Base-by-base conservation (phyloP, 2,329 filamentous ascomycete genomes). In the Nannizziopsis arthrosporioides region DNA sequence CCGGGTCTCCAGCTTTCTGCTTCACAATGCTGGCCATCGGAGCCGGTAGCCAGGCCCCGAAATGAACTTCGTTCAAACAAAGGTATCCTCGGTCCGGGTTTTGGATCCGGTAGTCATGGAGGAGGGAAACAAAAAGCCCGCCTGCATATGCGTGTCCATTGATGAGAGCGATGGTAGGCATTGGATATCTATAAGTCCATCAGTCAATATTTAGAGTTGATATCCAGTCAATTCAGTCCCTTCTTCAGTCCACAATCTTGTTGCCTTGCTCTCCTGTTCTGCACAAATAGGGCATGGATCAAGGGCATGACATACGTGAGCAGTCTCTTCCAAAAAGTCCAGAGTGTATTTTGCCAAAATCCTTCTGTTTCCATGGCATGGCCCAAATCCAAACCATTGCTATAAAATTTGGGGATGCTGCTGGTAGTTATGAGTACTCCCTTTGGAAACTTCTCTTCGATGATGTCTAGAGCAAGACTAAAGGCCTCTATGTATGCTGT, bases 131-230 rank as follows among this genome's bases (percentile, higher is more conserved):
- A 81, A 92, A 89, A 52, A 89, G 71, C n/a, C 84, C 85, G 40
- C 78, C 85, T 5, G 85, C 86, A 63, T 88, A 92, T 47, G 81
- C 79, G 64, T 93, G 86, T 17, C 85, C 85, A 57, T 86, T 87
- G 47, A 90, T 60, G 7, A 88, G 71, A n/a, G 84, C 81, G 43
- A 92, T 66, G 2, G 85, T 92, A 18, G 85, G 85, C 84, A 89
- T 87, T 11, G 85, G 84, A 60, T 80, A 90, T 46, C 71, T 75
- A 44, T 34, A 15, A 42, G 14, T 50, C 32, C 40, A 38, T 44
- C 15, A 49, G 14, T 6, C 22, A n/a, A 35, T 36, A 35, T 34
- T 44, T 38, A 30, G 37, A 15, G 22, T 7, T 7, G 7, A 27
- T 27, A 27, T 27, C 3, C 22, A 3, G 22, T 7, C 22, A 27